Evolutionary conservation across 495 filamentous ascomycete species (phyloP), one percentile per base, ranked within the genome.

Genomic region (Antarctomyces pellizariae): DNA sequence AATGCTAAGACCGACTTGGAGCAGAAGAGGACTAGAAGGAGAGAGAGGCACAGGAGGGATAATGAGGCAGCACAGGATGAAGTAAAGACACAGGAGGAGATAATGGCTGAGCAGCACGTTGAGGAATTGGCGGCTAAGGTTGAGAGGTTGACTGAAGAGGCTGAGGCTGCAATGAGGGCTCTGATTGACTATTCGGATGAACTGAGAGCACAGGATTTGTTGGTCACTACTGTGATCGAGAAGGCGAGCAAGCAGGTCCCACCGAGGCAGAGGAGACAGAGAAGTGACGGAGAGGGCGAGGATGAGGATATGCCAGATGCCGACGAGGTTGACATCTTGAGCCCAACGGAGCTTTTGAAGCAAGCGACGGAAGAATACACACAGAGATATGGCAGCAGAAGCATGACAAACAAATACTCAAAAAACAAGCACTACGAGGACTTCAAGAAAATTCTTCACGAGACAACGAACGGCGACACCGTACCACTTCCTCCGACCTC

Each of bases 401-500:
- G 27, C 20, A 34, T 53, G 30, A 38, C 52, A 21, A 35, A 13
- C 13, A 49, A 58, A 26, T 92, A 90, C 49, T 64, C 65, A n/a
- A 37, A 56, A 5, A 59, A 86, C 47, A 82, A 84, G 47, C 54
- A 67, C 33, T 92, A 91, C 54, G 54, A 71, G 29, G 55, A 59
- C 15, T 90, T 90, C 61, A 73, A 75, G 43, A 59, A 62, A 24
- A 54, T 67, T 11, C 67, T 84, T 33, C 75, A 89, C 47, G 75
- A 86, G 35, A 65, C 76, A 10, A 57, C 64, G 30, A 57, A 80
- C 42, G 61, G 57, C 16, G 63, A 75, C 24, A 59, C 68, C 18
- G 59, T 61, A 8, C 66, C 69, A 0, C 37, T 82, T 10, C 71
- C 77, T 0, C 62, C 75, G 33, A 48, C 71, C 30, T 42, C 20